Evolutionary conservation across 306 rosid genomes (phyloP).

Genomic region (Vigna nakashimae): DNA sequence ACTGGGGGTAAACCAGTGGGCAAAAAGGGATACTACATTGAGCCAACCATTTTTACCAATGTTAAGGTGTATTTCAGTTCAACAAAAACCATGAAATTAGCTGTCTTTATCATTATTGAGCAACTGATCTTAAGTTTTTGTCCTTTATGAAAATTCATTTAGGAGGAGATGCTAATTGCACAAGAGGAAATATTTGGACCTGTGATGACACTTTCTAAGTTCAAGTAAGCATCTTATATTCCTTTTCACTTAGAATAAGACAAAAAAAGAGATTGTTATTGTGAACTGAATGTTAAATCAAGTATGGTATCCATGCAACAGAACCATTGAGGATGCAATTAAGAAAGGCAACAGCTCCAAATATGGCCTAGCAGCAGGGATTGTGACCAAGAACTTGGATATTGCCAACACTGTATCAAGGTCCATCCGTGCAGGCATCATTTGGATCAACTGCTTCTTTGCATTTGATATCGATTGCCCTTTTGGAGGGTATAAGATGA

Average conservation of each 20-base stretch:
- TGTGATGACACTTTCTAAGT: constrained; percentile 75
- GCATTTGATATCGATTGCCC: constrained; percentile 75
- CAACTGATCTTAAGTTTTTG: neutral
- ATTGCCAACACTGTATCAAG: constrained; percentile 82
- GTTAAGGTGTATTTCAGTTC: constrained; percentile 61
- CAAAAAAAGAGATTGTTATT: neutral
- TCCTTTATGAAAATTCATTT: neutral
- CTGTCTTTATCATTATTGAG: neutral
- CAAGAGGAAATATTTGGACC: constrained; percentile 93
- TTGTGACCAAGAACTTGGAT: constrained; percentile 73
- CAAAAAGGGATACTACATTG: constrained; percentile 75
- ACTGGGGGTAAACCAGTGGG: constrained; percentile 78
- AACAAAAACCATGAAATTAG: constrained; percentile 21
- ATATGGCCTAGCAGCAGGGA: constrained; percentile 88
- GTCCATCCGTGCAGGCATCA: constrained; percentile 74
- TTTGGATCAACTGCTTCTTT: constrained; percentile 88
- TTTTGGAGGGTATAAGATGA: constrained; percentile 82
- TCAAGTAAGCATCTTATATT: constrained; percentile 61
- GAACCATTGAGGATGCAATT: constrained; percentile 81
- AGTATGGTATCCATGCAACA: constrained; percentile 33
- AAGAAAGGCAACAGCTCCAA: constrained; percentile 72
- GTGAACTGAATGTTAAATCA: constrained; percentile 11
- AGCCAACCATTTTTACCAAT: constrained; percentile 82
- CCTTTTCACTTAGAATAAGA: neutral
- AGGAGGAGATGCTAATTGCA: constrained; percentile 83